Evolutionary conservation across 129 eudicot genomes (phyloP).

Genomic region (Apium graveolens): DNA sequence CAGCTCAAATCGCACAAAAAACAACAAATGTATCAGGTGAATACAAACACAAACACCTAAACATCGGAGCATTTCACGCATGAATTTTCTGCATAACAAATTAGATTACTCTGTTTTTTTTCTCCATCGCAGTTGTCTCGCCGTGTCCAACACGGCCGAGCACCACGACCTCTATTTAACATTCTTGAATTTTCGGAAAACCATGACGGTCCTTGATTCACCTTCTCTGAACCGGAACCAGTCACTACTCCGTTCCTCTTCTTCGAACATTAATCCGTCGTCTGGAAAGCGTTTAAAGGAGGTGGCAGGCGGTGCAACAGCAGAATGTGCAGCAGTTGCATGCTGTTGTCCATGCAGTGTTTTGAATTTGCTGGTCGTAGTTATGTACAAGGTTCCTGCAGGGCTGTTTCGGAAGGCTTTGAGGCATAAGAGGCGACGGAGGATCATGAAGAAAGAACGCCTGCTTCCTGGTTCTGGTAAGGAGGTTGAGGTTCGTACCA

Average conservation of each 20-base stretch:
- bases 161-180: neutral
- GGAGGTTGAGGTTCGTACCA: conserved; percentile 10
- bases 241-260: neutral
- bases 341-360: conserved; percentile 77
- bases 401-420: conserved; percentile 64
- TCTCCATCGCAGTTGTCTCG: neutral
- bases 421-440: conserved; percentile 32
- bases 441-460: conserved; percentile 33
- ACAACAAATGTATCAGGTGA: neutral
- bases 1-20: neutral
- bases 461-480: neutral
- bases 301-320: conserved; percentile 84
- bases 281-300: conserved; percentile 15
- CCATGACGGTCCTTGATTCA: neutral
- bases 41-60: neutral
- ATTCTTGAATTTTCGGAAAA: neutral
- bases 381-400: conserved; percentile 71
- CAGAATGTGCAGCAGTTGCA: conserved; percentile 77
- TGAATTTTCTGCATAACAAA: neutral
- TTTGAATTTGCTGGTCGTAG: conserved; percentile 38
- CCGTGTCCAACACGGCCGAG: conserved; percentile 1
- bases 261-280: neutral
- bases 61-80: neutral
- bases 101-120: neutral
- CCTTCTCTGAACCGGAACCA: neutral